A percentile compares a stretch with the other conserved stretches of the same genome.
Evolutionary conservation across 1,284 basidiomycete genomes (phyloP).

Genomic region (Malassezia nana): DNA sequence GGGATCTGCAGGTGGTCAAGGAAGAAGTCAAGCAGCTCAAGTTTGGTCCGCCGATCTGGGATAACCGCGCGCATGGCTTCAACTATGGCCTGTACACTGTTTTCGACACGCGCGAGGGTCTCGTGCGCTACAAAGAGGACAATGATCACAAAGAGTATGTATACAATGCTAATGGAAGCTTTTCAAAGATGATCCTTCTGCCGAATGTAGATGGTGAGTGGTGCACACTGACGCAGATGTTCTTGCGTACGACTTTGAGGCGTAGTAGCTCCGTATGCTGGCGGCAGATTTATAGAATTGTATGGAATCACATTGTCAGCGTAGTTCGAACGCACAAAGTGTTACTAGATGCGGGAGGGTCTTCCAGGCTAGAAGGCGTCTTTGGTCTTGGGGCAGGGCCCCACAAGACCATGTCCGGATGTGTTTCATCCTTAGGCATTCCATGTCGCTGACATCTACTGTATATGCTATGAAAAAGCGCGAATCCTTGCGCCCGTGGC

Average conservation of each 20-base stretch:
- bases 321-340: too few species aligned
- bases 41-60: conserved; percentile 34
- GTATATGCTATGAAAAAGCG: too few species aligned
- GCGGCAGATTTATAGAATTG: neutral
- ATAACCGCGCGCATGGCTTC: conserved; percentile 32
- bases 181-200: conserved; percentile 27
- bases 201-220: conserved; percentile 28
- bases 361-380: too few species aligned
- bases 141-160: conserved; percentile 42
- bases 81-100: conserved; percentile 37
- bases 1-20: conserved; percentile 26
- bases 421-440: too few species aligned
- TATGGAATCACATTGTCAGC: too few species aligned
- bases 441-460: too few species aligned
- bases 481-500: too few species aligned
- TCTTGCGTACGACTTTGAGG: conserved; percentile 38
- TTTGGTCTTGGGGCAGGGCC: too few species aligned
- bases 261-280: too few species aligned
- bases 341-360: too few species aligned
- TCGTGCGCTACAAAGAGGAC: conserved; percentile 35
- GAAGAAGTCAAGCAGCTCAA: conserved; percentile 28
- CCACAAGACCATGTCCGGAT: too few species aligned
- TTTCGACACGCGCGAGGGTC: conserved; percentile 27
- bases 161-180: conserved; percentile 19
- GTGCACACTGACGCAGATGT: conserved; percentile 11